Evolutionary conservation across 768 basidiomycete genomes (phyloP).

Genomic region (Russula olivacea): DNA sequence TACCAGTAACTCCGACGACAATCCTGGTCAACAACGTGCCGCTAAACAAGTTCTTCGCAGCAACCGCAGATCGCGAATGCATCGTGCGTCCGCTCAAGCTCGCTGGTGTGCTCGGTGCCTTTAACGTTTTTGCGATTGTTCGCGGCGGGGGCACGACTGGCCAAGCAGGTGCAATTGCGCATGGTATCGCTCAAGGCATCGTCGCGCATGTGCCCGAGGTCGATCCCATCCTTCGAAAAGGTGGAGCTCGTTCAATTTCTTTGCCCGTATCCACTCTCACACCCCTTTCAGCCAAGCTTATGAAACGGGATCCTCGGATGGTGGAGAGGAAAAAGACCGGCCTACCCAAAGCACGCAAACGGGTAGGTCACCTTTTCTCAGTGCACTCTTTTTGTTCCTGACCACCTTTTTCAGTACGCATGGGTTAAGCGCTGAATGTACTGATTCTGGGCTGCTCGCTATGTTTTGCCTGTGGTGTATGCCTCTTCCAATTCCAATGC

Average conservation of each 20-base stretch:
- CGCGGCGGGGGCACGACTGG: constrained; percentile 88
- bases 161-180: constrained; percentile 81
- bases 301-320: constrained; percentile 92
- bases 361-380: constrained; percentile 44
- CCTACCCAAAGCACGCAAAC: constrained; percentile 84
- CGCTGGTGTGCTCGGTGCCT: constrained; percentile 78
- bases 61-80: constrained; percentile 70
- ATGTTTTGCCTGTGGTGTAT: background rate
- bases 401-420: constrained; percentile 50
- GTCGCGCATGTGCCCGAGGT: constrained; percentile 65
- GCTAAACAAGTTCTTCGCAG: constrained; percentile 70
- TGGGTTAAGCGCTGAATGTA: constrained; percentile 96
- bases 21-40: constrained; percentile 85
- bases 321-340: constrained; percentile 98
- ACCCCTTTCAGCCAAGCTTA: constrained; percentile 61
- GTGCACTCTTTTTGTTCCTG: constrained; percentile 20
- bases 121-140: constrained; percentile 56
- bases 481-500: constrained; percentile 1
- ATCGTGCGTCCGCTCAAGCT: constrained; percentile 80
- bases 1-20: constrained; percentile 47
- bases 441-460: constrained; percentile 34
- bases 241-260: constrained; percentile 38
- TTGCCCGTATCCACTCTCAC: background rate
- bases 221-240: constrained; percentile 60
- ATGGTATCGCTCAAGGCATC: constrained; percentile 71